These are phyloP conservation scores for Phytophthora citricola DNA, from an alignment of 352 stramenopile species.

Conservation along the genomic window DNA sequence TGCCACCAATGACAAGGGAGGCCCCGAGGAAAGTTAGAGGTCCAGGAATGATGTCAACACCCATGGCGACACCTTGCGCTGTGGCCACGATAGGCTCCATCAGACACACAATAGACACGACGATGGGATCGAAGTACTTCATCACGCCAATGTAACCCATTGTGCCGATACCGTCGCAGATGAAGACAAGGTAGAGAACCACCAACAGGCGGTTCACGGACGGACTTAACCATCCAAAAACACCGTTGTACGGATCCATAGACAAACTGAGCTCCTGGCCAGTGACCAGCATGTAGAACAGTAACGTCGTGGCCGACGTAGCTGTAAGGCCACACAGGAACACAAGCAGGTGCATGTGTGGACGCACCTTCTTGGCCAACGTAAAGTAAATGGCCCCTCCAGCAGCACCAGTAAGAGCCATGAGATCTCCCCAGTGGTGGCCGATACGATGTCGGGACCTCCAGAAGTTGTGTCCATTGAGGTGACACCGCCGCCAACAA, in stretches of 20 bases:
- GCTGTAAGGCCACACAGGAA: constrained; percentile 71
- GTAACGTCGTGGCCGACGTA: constrained; percentile 57
- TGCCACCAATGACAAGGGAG: constrained; percentile 79
- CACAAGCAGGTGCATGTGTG: constrained; percentile 75
- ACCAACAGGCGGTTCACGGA: constrained; percentile 63
- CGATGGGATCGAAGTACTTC: constrained; percentile 94
- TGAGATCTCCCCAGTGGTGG: constrained; percentile 66
- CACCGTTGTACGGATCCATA: constrained; percentile 61
- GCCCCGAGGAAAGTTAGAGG: constrained; percentile 75
- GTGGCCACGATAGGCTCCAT: constrained; percentile 90
- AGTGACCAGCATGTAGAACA: constrained; percentile 67
- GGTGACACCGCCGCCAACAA: constrained; percentile 75
- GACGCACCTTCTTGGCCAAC: constrained; percentile 75
- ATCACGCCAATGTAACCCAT: constrained; percentile 92
- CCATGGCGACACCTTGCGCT: constrained; percentile 73
- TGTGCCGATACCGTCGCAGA: constrained; percentile 89
- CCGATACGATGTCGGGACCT: constrained; percentile 51
- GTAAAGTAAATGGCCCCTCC: constrained; percentile 83
- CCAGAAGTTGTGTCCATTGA: constrained; percentile 60
- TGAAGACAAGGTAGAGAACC: constrained; percentile 85
- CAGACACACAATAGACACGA: constrained; percentile 88
- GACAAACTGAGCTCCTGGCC: constrained; percentile 70
- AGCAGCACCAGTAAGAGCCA: constrained; percentile 71
- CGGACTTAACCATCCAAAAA: constrained; percentile 87
- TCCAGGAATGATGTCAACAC: constrained; percentile 80